Percentiles rank a stretch among this genome's conserved stretches.
Conservation (phyloP, 176 grass and related monocot genomes). For the Elaeis guineensis region DNA sequence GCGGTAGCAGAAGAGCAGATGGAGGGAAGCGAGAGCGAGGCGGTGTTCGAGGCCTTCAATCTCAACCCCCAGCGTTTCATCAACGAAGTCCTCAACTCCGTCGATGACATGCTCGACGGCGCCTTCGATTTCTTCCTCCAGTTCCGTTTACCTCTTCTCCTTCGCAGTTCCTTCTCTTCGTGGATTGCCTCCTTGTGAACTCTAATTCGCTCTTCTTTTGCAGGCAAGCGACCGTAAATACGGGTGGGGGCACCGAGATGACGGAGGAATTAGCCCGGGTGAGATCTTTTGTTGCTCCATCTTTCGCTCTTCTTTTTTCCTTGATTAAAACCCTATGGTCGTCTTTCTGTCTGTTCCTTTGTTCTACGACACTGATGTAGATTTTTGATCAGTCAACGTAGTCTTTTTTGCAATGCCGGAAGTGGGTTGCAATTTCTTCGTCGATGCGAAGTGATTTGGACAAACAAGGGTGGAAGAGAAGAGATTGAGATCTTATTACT, state of each 20-base stretch:
- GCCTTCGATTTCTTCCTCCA: constrained; percentile 34
- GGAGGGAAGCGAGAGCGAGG: constrained; percentile 16
- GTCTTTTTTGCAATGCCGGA: too few relatives aligned
- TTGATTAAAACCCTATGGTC: neutral
- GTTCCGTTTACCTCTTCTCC: constrained; percentile 6
- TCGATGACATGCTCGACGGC: constrained; percentile 27
- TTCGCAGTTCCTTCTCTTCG: neutral
- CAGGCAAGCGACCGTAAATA: constrained; percentile 7
- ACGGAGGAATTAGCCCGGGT: constrained; percentile 27
- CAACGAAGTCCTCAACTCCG: constrained; percentile 36
- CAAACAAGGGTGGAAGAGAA: too few relatives aligned
- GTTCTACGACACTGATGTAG: too few relatives aligned
- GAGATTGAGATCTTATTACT: neutral
- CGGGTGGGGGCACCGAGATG: constrained; percentile 12
- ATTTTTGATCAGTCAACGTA: too few relatives aligned
- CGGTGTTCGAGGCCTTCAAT: constrained; percentile 21
- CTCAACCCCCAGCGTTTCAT: constrained; percentile 36
- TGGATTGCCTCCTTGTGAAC: neutral
- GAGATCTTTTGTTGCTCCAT: neutral
- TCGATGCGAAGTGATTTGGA: too few relatives aligned
- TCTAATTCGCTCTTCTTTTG: neutral
- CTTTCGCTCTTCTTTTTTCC: neutral
- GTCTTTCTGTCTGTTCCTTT: too few relatives aligned
- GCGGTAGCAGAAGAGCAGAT: neutral
- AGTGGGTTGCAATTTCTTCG: too few relatives aligned